phyloP scores from a whole-genome alignment of 2,329 filamentous ascomycete species.

The Venturiaceae sp. region DNA sequence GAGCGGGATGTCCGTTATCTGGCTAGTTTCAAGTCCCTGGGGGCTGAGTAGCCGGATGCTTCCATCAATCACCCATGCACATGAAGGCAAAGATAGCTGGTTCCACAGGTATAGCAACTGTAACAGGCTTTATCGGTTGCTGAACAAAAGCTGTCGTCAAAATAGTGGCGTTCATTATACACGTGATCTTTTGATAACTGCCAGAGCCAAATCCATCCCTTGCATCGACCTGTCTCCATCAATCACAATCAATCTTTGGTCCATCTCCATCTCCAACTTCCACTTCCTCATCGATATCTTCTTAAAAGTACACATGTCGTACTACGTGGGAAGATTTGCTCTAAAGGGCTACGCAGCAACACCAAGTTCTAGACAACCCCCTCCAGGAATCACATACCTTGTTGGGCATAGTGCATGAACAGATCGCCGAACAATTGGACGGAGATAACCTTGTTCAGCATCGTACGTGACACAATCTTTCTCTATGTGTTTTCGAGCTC shows the following conservation, averaged over 20 bases:
- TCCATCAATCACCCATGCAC: neutral
- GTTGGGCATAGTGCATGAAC: neutral
- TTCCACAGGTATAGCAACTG: neutral
- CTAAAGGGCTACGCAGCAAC: neutral
- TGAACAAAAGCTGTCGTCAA: neutral
- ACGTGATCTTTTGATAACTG: neutral
- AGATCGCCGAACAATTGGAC: neutral
- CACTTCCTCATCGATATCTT: neutral
- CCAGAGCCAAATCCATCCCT: neutral
- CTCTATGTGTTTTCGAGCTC: neutral
- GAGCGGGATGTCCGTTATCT: neutral
- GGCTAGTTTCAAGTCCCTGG: neutral
- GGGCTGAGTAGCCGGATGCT: neutral
- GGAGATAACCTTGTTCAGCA: neutral
- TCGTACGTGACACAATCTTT: neutral
- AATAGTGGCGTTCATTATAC: neutral
- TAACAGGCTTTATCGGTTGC: no score
- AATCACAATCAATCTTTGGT: neutral
- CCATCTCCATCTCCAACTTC: neutral
- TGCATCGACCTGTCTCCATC: neutral
- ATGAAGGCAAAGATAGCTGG: neutral
- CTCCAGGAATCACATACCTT: neutral
- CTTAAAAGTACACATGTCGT: neutral
- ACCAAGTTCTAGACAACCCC: neutral
- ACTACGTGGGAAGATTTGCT: neutral